Conservation (phyloP, 345 rosid species). For the Cochlearia excelsa region DNA sequence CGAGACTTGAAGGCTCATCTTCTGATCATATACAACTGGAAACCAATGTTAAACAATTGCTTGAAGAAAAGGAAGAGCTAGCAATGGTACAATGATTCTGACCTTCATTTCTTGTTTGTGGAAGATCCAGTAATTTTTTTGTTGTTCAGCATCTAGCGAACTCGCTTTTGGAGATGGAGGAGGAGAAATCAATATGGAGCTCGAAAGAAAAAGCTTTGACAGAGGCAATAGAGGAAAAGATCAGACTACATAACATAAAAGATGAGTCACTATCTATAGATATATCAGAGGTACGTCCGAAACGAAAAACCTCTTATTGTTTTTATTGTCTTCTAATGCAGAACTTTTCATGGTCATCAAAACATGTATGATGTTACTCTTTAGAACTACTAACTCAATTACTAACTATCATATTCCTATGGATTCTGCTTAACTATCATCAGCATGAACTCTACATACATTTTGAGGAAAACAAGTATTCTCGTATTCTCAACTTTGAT, state of each 20-base stretch:
- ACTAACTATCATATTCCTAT: no score
- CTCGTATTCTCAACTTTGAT: neutral
- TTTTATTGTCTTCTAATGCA: neutral
- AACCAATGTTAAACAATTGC: slow-evolving; percentile 44
- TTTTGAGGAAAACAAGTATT: no score
- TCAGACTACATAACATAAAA: slow-evolving; percentile 43
- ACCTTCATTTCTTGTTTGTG: slow-evolving; percentile 17
- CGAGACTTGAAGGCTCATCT: slow-evolving; percentile 57
- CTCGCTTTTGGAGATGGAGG: slow-evolving; percentile 87
- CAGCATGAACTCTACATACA: neutral
- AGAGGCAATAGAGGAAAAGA: slow-evolving; percentile 60
- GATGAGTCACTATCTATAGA: slow-evolving; percentile 43
- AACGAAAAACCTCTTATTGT: slow-evolving; percentile 13
- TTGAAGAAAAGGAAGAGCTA: slow-evolving; percentile 83
- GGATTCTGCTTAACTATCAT: slow-evolving; percentile 2
- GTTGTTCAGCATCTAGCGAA: slow-evolving; percentile 65
- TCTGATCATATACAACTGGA: slow-evolving; percentile 53
- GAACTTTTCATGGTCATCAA: slow-evolving; percentile 1
- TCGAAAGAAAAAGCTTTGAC: slow-evolving; percentile 67
- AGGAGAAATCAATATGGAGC: slow-evolving; percentile 79
- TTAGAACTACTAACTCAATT: slow-evolving; percentile 4
- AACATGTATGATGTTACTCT: slow-evolving; percentile 12
- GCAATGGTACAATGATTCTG: slow-evolving; percentile 58
- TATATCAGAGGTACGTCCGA: slow-evolving; percentile 52
- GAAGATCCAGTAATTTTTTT: slow-evolving; percentile 7